Evolutionary conservation across 176 grass and related monocot genomes (phyloP).

Genomic region (Raddia guianensis): DNA sequence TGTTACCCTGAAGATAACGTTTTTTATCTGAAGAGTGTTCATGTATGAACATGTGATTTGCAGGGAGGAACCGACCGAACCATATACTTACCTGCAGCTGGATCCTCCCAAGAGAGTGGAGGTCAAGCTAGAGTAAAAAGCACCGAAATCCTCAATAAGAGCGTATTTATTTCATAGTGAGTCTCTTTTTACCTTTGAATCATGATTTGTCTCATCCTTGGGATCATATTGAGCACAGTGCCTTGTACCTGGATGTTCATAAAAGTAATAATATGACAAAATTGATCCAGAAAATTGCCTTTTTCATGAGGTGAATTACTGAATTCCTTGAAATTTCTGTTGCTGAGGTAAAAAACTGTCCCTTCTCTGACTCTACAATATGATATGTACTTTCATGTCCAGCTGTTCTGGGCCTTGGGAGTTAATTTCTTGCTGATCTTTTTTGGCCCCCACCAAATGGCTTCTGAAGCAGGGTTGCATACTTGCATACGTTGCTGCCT

Average conservation of each 20-base stretch:
- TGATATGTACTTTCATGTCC: neutral
- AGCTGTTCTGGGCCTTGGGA: neutral
- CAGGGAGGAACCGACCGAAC: constrained; percentile 84
- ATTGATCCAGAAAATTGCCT: neutral
- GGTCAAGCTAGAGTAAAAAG: constrained; percentile 62
- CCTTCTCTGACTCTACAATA: neutral
- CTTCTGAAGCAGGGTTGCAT: neutral
- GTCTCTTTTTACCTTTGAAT: neutral
- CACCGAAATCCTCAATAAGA: neutral
- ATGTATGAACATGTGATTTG: constrained; percentile 35
- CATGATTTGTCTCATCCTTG: neutral
- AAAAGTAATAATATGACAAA: constrained; percentile 20
- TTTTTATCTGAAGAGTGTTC: neutral
- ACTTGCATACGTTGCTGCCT: neutral
- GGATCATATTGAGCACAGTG: neutral
- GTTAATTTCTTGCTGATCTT: neutral
- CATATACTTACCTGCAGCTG: constrained; percentile 71
- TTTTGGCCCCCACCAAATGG: neutral
- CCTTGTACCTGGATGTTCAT: constrained; percentile 30
- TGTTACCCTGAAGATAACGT: neutral
- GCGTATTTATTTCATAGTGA: neutral
- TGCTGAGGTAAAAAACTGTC: neutral
- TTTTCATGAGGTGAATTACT: neutral
- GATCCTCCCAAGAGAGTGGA: constrained; percentile 78
- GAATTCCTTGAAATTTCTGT: neutral